These are phyloP conservation scores for Botrytis porri DNA, from an alignment of 2,329 filamentous ascomycete species.

Conservation along the genomic window DNA sequence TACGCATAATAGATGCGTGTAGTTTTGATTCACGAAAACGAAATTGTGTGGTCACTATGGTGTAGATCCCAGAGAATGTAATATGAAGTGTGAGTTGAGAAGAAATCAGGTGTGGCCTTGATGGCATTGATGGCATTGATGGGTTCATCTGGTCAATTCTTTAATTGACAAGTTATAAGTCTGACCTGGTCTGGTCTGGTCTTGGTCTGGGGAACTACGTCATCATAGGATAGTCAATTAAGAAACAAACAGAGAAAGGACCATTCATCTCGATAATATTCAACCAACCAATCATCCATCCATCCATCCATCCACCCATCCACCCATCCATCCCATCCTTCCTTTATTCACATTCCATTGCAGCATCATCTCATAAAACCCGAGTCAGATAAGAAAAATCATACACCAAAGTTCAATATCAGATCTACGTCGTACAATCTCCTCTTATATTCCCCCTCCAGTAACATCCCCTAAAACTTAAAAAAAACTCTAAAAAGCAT, in stretches of 20 bases:
- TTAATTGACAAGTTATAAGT: neutral
- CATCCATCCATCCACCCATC: neutral
- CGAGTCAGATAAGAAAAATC: neutral
- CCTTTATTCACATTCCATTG: neutral
- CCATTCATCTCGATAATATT: neutral
- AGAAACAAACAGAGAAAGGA: neutral
- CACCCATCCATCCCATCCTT: neutral
- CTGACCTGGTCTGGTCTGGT: neutral
- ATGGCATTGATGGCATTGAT: neutral
- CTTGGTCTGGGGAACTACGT: neutral
- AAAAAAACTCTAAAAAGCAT: neutral
- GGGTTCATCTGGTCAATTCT: neutral
- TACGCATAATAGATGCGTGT: neutral
- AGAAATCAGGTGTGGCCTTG: neutral
- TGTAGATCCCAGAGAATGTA: neutral
- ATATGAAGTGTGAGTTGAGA: neutral
- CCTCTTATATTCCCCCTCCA: neutral
- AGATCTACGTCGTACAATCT: neutral
- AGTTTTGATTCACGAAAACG: neutral
- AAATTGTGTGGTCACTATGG: neutral
- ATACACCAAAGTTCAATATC: neutral
- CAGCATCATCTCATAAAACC: neutral
- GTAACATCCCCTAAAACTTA: neutral
- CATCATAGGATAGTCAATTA: neutral
- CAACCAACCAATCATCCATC: neutral